Base-by-base conservation (phyloP, 2,329 filamentous ascomycete genomes). In the Byssoonygena ceratinophila region DNA sequence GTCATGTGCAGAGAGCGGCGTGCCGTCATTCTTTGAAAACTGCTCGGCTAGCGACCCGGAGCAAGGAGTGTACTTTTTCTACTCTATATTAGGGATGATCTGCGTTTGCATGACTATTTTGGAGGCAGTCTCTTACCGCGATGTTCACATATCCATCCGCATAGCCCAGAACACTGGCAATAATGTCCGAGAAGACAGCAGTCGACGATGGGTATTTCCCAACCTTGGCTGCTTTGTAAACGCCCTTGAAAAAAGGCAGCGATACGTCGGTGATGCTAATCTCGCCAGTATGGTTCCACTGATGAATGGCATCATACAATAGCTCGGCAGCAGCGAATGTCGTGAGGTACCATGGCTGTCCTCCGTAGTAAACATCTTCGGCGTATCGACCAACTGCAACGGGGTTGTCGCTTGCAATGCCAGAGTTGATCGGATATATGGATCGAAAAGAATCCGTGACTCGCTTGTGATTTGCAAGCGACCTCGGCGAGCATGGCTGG, bases 311-410 rank as follows among this genome's bases (percentile, higher is more conserved):
- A 62, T 85, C 82, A 64, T 89, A 91, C 2, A 92, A 77, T 64
- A 86, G 80, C 65, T 92, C 87, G 12, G 85, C 87, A 0, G 84
- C 84, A 0, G 84, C 85, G 32, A 87, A 75, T 1, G 84, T 90
- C 58, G 78, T 77, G 7, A 90, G 74, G 60, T 87, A 86, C 86
- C 86, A 91, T 1, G 86, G 85, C 65, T 91, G 87, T 4, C 85
- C 85, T 54, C 79, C 80, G 67, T 82, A 84, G 67, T 90, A 91
- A 12, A 74, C 70, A 60, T 92, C 87, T 65, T 87, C 83, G 0
- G 81, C 68, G 63, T 88, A 87, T 55, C 84, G 74, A 41, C 84
- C 84, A 4, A 84, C 71, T 5, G 80, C 76, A 8, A 81, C 74
- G 6, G 83, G 83, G 14, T 68, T 67, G 18, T 83, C 81, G 29